A percentile compares a stretch with the other conserved stretches of the same genome.
These are phyloP conservation scores for Ramalina intermedia DNA, from an alignment of 495 filamentous ascomycete species.

Conservation along the genomic window DNA sequence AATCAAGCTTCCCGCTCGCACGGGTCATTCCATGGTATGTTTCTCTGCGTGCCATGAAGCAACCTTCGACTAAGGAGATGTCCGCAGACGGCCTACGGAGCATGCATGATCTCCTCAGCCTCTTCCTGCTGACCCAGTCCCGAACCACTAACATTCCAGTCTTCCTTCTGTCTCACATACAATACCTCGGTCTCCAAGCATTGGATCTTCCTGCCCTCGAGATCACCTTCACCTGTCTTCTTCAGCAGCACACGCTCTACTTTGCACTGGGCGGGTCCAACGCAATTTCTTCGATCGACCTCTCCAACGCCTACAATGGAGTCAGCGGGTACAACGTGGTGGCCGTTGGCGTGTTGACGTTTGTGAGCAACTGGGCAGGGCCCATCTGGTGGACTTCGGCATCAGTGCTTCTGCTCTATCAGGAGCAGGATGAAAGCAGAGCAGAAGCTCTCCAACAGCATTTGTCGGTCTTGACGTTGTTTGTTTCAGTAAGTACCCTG, in stretches of 20 bases:
- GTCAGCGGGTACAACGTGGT: constrained; percentile 51
- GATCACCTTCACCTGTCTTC: constrained; percentile 45
- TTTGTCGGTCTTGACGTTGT: constrained; percentile 49
- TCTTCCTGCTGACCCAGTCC: constrained; percentile 80
- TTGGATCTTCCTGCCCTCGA: constrained; percentile 37
- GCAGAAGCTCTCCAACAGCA: constrained; percentile 27
- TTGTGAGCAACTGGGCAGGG: constrained; percentile 81
- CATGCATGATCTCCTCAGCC: constrained; percentile 53
- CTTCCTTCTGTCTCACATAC: constrained; percentile 55
- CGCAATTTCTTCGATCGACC: constrained; percentile 75
- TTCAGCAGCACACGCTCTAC: constrained; percentile 64
- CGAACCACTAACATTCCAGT: constrained; percentile 70
- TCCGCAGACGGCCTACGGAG: not conserved
- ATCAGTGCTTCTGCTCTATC: constrained; percentile 37
- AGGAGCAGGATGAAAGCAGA: constrained; percentile 4
- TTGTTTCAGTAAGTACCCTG: constrained; percentile 40
- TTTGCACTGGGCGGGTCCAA: constrained; percentile 89
- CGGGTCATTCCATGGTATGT: too few relatives aligned
- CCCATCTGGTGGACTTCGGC: constrained; percentile 73
- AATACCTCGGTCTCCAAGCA: constrained; percentile 35
- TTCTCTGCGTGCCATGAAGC: too few relatives aligned
- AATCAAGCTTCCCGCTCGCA: too few relatives aligned
- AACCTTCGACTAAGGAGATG: too few relatives aligned
- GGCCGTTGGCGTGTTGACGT: constrained; percentile 65
- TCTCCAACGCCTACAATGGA: constrained; percentile 76